Evolutionary conservation across 2,329 filamentous ascomycete species (phyloP).

Genomic region (Colletotrichum theobromicola): DNA sequence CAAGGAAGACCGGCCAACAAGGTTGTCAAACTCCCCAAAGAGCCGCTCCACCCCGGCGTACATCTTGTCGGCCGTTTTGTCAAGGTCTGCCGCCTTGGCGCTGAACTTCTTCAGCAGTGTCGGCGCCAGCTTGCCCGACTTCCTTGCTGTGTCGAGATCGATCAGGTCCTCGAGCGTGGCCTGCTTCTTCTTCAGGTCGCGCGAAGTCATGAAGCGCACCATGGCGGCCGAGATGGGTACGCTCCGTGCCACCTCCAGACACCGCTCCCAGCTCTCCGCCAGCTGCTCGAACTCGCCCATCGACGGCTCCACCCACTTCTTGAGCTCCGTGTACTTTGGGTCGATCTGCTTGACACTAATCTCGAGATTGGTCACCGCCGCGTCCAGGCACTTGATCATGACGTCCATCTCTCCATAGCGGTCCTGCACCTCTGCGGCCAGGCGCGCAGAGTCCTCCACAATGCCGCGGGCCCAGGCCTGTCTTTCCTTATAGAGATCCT

Average conservation of each 20-base stretch:
- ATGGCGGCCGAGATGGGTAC: conserved; percentile 72
- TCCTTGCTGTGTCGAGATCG: conserved; percentile 73
- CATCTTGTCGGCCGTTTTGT: conserved; percentile 64
- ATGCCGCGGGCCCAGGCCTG: conserved; percentile 79
- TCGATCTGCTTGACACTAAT: conserved; percentile 75
- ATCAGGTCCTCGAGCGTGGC: conserved; percentile 77
- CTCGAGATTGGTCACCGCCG: conserved; percentile 85
- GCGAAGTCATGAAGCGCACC: conserved; percentile 66
- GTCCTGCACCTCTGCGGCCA: conserved; percentile 66
- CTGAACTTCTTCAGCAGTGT: conserved; percentile 65
- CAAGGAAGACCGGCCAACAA: conserved; percentile 58
- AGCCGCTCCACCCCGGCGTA: conserved; percentile 66
- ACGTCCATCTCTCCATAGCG: conserved; percentile 76
- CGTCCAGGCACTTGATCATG: conserved; percentile 80
- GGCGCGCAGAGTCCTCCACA: conserved; percentile 70
- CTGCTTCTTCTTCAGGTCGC: conserved; percentile 48
- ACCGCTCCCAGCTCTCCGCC: conserved; percentile 69
- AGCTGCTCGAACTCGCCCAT: conserved; percentile 71
- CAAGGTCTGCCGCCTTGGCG: conserved; percentile 64
- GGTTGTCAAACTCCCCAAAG: conserved; percentile 67
- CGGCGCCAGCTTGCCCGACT: conserved; percentile 70
- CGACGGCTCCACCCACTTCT: conserved; percentile 72
- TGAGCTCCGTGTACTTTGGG: conserved; percentile 72
- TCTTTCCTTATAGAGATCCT: conserved; percentile 81
- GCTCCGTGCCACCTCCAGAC: conserved; percentile 67